A percentile compares a stretch with the other conserved stretches of the same genome.
Conservation (phyloP, 2,329 filamentous ascomycete genomes). For the Penicillium sp. region DNA sequence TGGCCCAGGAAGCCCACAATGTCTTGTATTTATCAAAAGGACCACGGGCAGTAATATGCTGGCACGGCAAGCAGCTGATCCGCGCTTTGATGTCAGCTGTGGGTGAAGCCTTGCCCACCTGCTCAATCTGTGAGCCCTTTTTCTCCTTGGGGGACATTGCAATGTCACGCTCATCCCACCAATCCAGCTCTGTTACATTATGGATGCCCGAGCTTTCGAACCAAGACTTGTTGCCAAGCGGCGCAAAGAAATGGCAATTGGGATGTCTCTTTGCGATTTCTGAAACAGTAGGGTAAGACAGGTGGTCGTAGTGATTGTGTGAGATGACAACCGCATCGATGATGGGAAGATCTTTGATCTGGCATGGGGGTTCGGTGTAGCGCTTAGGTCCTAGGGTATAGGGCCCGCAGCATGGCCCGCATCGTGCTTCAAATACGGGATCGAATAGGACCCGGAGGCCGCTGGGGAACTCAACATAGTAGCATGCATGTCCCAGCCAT, state of each 20-base stretch:
- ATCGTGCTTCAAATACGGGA: constrained; percentile 87
- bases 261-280: constrained; percentile 72
- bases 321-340: constrained; percentile 68
- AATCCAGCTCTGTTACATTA: constrained; percentile 87
- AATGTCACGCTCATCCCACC: constrained; percentile 87
- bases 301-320: constrained; percentile 91
- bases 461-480: constrained; percentile 83
- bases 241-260: constrained; percentile 83
- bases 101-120: constrained; percentile 23
- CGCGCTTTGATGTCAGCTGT: constrained; percentile 63
- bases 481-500: constrained; percentile 94
- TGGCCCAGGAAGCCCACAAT: constrained; percentile 85
- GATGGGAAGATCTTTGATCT: constrained; percentile 72
- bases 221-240: constrained; percentile 80
- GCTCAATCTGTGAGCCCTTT: constrained; percentile 29
- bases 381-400: constrained; percentile 73
- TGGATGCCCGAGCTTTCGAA: constrained; percentile 69
- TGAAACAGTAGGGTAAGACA: constrained; percentile 73
- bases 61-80: constrained; percentile 78
- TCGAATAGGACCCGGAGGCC: constrained; percentile 90
- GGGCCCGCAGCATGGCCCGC: constrained; percentile 81
- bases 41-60: constrained; percentile 74
- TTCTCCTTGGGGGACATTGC: constrained; percentile 53
- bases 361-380: constrained; percentile 75
- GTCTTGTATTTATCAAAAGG: constrained; percentile 72